Evolutionary conservation across 129 eudicot species (phyloP), one percentile per base, ranked within the genome.

Genomic region (Tanacetum coccineum): DNA sequence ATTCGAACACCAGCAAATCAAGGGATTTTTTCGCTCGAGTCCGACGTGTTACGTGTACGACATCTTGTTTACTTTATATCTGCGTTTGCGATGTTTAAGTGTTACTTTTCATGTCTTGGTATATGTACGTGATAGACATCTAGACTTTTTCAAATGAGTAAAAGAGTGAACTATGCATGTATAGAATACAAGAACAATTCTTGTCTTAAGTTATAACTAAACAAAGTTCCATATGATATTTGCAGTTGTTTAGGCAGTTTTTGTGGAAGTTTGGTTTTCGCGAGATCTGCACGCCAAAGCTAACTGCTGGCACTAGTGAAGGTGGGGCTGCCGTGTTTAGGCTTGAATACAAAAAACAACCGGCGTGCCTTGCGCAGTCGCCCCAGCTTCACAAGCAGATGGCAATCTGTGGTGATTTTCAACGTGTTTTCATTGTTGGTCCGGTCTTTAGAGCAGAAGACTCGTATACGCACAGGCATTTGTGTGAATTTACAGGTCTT

Each of bases 381-480:
- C 97, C 97, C 5, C 97, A 91, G 67, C 90, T 91, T 75, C 90
- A 87, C 78, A 91, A 91, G 70, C 97, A 91, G 75, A 91, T 91
- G 97, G 71, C 97, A 21, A 87, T 91, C 14, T 87, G 88, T 79
- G 96, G 96, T 78, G 96, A 85, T 83, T 83, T 91, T 71, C 80
- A 80, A 21, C 86, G 96, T 32, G 97, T 85, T 21, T 91, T 85
- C 76, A 87, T 85, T 75, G 76, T 91, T 15, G 97, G 97, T 52
- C 94, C 96, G n/a, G 96, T 91, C 64, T 91, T 83, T 22, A 88
- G 98, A 70, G 98, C 98, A 25, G 98, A 91, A 80, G 91, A 85
- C 67, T 91, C 98, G 0, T 87, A 72, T 57, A 91, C 98, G 2
- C 96, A 91, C 62, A 79, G 98, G 61, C 98, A 91, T 80, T 75